Conservation (phyloP, 352 stramenopile species). For the Chrysophaeum taylorii region DNA sequence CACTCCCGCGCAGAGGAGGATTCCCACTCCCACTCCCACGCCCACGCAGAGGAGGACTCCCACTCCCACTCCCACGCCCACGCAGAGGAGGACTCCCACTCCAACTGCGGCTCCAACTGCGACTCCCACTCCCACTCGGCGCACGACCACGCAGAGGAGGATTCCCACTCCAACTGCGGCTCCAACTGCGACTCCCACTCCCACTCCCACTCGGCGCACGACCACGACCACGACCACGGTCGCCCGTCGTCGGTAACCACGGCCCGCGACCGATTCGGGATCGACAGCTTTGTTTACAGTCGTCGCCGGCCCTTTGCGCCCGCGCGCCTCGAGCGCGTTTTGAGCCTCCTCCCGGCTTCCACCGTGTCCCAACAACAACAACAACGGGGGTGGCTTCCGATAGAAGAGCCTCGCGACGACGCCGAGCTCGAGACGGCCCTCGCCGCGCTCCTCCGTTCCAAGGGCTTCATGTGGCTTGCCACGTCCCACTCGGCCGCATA, state of each 20-base stretch:
- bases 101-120: constrained; percentile 29
- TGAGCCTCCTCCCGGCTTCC: constrained; percentile 26
- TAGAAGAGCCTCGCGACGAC: too few relatives aligned
- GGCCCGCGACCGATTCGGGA: constrained; percentile 39
- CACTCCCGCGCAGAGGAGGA: constrained; percentile 22
- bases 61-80: constrained; percentile 23
- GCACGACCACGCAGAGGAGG: constrained; percentile 23
- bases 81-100: constrained; percentile 22
- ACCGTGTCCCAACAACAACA: too few relatives aligned
- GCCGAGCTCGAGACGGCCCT: constrained; percentile 27
- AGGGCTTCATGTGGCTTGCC: constrained; percentile 62
- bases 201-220: neutral
- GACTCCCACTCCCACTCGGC: constrained; percentile 39
- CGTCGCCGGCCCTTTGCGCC: constrained; percentile 45
- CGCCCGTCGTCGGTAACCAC: too few relatives aligned
- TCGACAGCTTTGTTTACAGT: constrained; percentile 57
- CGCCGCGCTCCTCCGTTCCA: constrained; percentile 45
- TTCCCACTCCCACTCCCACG: constrained; percentile 21
- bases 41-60: constrained; percentile 4
- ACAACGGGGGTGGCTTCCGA: too few relatives aligned
- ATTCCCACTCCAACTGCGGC: constrained; percentile 16
- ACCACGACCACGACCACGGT: neutral
- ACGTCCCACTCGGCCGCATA: constrained; percentile 54
- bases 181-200: constrained; percentile 13
- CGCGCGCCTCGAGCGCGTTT: constrained; percentile 36